Evolutionary conservation across 352 stramenopile genomes (phyloP), one percentile per base, ranked within the genome.

Genomic region (Pythium utonaiense): DNA sequence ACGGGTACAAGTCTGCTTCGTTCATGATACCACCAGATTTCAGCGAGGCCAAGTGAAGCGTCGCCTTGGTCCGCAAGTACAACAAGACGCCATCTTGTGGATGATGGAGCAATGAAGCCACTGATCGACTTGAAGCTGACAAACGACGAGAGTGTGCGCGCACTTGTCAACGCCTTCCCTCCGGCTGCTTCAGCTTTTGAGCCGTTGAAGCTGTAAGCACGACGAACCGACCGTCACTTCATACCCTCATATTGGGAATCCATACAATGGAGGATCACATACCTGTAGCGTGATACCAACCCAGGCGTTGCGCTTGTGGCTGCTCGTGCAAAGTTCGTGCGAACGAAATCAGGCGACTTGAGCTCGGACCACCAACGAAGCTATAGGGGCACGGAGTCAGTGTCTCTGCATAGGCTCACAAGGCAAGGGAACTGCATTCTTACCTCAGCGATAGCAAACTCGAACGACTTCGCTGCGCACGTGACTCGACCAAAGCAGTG

Each of bases 381-480:
- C 66, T 73, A 47, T 13, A 40, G 49, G 5, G 45, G 44, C 25
- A 47, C 47, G 21, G 10, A 42, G 42, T 53, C 8, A 53, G 27
- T 13, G 7, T 19, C 17, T 16, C 16, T 0, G 34, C 34, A 13
- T n/a, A n/a, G n/a, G n/a, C 12, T 17, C 19, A 6, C 34, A 41
- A 22, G 4, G 21, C 19, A 25, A 28, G 21, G 28, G 5, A 49
- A 3, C 7, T 7, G 41, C 10, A 30, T 21, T 16, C 16, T 33
- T 54, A 88, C 78, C 72, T 88, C 75, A 47, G 76, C 71, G 30
- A 88, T 75, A 12, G 49, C 34, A 24, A 88, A 83, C 10, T 45
- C 57, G 36, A 88, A 83, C 7, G 67, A 48, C 34, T 71, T 80
- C 6, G 52, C 25, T 6, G 67, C 60, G 28, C 78, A 88, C 1